phyloP scores from a whole-genome alignment of 768 basidiomycete species.

The Auricularia sp. region DNA sequence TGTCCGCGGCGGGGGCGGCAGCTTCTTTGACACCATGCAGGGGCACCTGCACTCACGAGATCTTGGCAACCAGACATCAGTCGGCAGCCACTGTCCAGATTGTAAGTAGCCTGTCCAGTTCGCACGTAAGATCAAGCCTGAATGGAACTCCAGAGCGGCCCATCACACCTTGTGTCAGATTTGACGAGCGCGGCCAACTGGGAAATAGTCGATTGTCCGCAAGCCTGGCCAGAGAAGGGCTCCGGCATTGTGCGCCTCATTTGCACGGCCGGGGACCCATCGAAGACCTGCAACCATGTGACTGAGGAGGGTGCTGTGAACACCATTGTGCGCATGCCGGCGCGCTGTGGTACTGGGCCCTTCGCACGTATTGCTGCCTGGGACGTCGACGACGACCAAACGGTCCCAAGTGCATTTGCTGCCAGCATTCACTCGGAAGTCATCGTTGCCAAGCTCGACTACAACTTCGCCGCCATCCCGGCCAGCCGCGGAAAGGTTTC shows the following conservation, averaged over 20 bases:
- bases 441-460: not conserved
- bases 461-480: not conserved
- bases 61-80: not conserved
- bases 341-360: not conserved
- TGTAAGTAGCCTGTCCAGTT: not conserved
- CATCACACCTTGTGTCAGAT: not conserved
- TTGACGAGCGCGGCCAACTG: not conserved
- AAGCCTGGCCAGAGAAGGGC: not conserved
- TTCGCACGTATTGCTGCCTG: not conserved
- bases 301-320: not conserved
- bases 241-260: not conserved
- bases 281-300: not conserved
- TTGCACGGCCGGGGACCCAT: not conserved
- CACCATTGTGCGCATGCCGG: not conserved
- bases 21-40: not conserved
- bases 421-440: not conserved
- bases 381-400: not conserved
- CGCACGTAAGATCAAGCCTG: not conserved
- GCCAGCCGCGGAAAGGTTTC: not conserved
- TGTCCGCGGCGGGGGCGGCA: not conserved
- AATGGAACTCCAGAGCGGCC: not conserved
- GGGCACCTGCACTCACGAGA: not conserved
- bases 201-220: not conserved
- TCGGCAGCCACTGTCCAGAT: not conserved
- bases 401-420: not conserved